Base-by-base conservation (phyloP, 441 rosid genomes). In the Mallotus japonicus region DNA sequence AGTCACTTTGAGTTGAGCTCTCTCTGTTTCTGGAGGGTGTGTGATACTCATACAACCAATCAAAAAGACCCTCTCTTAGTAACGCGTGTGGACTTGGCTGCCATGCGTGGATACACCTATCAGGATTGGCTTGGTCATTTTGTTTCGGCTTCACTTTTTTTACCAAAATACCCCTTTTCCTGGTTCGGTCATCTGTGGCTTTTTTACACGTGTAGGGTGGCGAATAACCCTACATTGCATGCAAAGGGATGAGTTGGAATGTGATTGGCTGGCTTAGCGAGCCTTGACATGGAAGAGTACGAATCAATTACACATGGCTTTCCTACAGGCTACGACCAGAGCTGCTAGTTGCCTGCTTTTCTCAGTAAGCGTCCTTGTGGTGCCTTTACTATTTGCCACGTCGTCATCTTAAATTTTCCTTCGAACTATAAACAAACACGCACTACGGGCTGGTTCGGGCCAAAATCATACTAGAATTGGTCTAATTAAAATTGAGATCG, bases 21-120 rank as follows among this genome's bases (percentile, higher is more conserved):
- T 34, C 40, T 65, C 28, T 6, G n/a, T 34, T 47, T 53, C 34
- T 64, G 68, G 56, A 12, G 56, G 16, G 40, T 65, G 57, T 5
- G 62, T 55, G 47, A 73, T 59, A 62, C 78, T 55, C 40, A 73
- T 59, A 62, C 78, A 67, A 34, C 97, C 92, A 88, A 87, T 88
- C 74, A 80, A 72, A 24, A 71, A 64, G 32, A 59, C 24, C 50
- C 71, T 72, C 76, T 7, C 49, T 28, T 17, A 19, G 65, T 47
- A 87, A 85, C 96, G 89, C 89, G 94, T 86, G 94, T 86, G 88
- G 79, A 50, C 65, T 61, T 77, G 88, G 82, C 62, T 74, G 71
- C 86, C 93, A 89, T 90, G 97, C 97, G 91, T 85, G 94, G 78
- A 77, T 78, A 89, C 96, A 93, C 91, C 92, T 87, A 87, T 88